phyloP scores from a whole-genome alignment of 2,329 filamentous ascomycete species.

The Fusarium sublunatum region DNA sequence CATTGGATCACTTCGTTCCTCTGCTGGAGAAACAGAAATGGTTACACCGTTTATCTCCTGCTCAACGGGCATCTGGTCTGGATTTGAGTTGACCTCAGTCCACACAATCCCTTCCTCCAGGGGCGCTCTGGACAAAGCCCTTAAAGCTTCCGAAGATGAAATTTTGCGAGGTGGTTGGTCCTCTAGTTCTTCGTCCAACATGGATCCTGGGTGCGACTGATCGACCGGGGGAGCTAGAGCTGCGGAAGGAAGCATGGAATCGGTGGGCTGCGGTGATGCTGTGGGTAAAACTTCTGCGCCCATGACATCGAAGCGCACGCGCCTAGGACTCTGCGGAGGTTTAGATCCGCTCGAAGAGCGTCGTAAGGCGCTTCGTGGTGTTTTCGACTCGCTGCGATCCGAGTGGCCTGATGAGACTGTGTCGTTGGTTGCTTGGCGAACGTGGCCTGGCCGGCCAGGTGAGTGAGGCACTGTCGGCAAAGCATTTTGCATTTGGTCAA shows the following conservation, averaged over 20 bases:
- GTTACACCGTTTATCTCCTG: constrained; percentile 29
- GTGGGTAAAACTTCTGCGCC: constrained; percentile 71
- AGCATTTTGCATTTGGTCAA: constrained; percentile 30
- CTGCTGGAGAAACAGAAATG: constrained; percentile 6
- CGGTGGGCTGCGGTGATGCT: constrained; percentile 61
- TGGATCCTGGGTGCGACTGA: constrained; percentile 45
- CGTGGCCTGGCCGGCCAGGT: constrained; percentile 50
- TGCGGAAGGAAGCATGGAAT: constrained; percentile 47
- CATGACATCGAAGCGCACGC: constrained; percentile 71
- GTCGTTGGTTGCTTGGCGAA: constrained; percentile 59
- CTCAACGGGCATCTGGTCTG: constrained; percentile 43
- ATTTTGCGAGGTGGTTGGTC: constrained; percentile 60
- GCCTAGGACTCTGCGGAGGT: constrained; percentile 65
- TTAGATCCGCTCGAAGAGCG: constrained; percentile 65
- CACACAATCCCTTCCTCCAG: constrained; percentile 63
- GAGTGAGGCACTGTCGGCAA: constrained; percentile 33
- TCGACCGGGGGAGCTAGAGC: constrained; percentile 44
- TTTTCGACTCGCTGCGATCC: constrained; percentile 62
- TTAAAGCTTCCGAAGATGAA: constrained; percentile 65
- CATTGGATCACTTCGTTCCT: constrained; percentile 14
- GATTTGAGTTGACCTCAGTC: constrained; percentile 59
- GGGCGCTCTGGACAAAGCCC: constrained; percentile 63
- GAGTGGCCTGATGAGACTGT: constrained; percentile 64
- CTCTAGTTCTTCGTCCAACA: constrained; percentile 55
- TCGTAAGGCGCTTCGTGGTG: constrained; percentile 67